Conservation (phyloP, 495 filamentous ascomycete species). For the Hypoxylon fuscum region DNA sequence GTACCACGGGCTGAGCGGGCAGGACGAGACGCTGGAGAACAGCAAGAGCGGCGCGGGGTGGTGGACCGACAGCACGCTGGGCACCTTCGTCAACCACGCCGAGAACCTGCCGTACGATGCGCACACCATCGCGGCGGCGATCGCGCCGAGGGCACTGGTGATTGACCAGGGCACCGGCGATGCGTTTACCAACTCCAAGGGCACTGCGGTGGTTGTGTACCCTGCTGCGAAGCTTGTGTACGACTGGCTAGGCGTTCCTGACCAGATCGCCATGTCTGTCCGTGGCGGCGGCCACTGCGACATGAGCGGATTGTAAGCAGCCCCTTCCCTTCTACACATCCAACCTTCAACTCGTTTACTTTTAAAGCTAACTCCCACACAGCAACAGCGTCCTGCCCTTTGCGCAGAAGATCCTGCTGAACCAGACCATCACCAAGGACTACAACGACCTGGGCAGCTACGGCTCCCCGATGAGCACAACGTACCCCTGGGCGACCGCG, state of each 20-base stretch:
- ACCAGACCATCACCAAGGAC: conserved; percentile 56
- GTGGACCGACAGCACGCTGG: conserved; percentile 59
- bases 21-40: conserved; percentile 65
- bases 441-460: conserved; percentile 56
- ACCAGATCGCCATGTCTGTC: conserved; percentile 60
- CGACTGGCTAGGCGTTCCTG: conserved; percentile 58
- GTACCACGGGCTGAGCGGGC: conserved; percentile 60
- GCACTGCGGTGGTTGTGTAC: conserved; percentile 58
- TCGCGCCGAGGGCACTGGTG: conserved; percentile 61
- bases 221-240: conserved; percentile 63
- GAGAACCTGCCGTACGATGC: conserved; percentile 61
- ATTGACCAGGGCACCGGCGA: conserved; percentile 61
- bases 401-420: conserved; percentile 60
- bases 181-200: conserved; percentile 61
- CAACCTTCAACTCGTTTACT: neutral
- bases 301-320: conserved; percentile 56
- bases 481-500: conserved; percentile 59
- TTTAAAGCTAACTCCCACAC: conserved; percentile 21
- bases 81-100: conserved; percentile 59
- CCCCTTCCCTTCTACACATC: neutral
- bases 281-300: conserved; percentile 61
- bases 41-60: conserved; percentile 62
- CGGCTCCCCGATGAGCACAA: conserved; percentile 55
- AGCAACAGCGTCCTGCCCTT: conserved; percentile 60
- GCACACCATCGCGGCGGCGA: conserved; percentile 62